These are phyloP conservation scores for Copromyces sp. DNA, from an alignment of 495 filamentous ascomycete species.

Conservation along the genomic window DNA sequence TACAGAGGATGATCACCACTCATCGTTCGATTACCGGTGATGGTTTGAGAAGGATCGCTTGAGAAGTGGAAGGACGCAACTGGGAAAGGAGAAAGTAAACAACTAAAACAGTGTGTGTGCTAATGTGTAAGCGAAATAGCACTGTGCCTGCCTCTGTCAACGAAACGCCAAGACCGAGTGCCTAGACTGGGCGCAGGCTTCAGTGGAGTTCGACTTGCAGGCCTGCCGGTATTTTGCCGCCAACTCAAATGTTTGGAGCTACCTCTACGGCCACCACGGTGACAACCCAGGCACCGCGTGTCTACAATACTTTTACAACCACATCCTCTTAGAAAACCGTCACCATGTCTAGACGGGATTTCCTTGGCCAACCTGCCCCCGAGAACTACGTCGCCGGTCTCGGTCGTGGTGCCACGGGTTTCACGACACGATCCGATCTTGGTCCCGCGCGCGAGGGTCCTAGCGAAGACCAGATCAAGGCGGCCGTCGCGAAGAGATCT, in stretches of 20 bases:
- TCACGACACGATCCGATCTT: conserved; percentile 94
- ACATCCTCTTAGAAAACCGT: background rate
- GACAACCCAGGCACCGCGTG: background rate
- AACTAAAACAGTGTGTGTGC: too few relatives aligned
- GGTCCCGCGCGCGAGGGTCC: conserved; percentile 94
- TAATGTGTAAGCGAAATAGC: background rate
- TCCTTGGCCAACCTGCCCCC: conserved; percentile 80
- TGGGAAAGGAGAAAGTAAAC: too few relatives aligned
- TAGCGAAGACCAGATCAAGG: conserved; percentile 96
- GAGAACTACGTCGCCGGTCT: conserved; percentile 98
- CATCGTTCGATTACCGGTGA: too few relatives aligned
- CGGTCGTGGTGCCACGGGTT: conserved; percentile 93
- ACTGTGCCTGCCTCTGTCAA: background rate
- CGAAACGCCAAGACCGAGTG: too few relatives aligned
- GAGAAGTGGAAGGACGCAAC: too few relatives aligned
- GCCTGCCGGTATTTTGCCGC: conserved; percentile 3
- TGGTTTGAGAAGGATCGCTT: too few relatives aligned
- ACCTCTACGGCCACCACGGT: background rate
- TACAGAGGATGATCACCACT: too few relatives aligned
- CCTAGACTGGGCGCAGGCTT: background rate
- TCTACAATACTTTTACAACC: background rate
- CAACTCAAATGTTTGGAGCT: background rate
- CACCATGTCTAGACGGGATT: conserved; percentile 74
- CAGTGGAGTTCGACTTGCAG: background rate
- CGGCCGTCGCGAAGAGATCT: conserved; percentile 84